phyloP scores from a whole-genome alignment of 306 rosid genomes.

The Boehmeria nivea region DNA sequence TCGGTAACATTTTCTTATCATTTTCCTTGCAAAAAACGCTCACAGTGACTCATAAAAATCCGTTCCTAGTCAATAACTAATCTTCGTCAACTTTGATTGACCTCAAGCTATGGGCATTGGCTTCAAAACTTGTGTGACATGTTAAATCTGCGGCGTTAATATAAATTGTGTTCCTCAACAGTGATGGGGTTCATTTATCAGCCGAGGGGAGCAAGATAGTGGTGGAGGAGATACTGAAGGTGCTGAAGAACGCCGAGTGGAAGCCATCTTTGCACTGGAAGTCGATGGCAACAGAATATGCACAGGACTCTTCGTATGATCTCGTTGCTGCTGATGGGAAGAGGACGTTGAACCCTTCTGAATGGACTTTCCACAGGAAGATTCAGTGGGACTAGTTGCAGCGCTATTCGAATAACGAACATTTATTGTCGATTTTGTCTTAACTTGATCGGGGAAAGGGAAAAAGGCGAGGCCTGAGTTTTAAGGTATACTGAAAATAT shows the following conservation, averaged over 20 bases:
- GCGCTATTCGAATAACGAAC: background rate
- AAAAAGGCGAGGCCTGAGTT: no score
- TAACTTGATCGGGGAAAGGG: no score
- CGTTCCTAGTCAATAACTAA: background rate
- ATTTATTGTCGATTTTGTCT: no score
- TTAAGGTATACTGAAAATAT: no score
- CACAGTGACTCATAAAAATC: no score
- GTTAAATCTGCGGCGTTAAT: background rate
- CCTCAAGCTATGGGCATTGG: no score
- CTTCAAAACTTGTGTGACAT: no score
- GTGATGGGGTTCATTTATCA: conserved; percentile 90
- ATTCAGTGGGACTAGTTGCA: conserved; percentile 55
- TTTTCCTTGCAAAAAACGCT: no score
- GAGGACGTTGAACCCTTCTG: conserved; percentile 66
- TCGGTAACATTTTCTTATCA: background rate
- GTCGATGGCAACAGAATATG: conserved; percentile 66
- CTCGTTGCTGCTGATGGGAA: conserved; percentile 82
- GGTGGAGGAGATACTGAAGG: conserved; percentile 68
- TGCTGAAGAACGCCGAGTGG: conserved; percentile 81
- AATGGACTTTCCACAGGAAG: conserved; percentile 77
- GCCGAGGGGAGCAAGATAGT: conserved; percentile 86
- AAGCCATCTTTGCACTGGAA: conserved; percentile 87
- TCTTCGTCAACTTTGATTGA: no score
- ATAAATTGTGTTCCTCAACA: conserved; percentile 20
- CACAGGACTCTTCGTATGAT: conserved; percentile 76